Conservation (phyloP, 306 rosid species). For the Pyrus pyrifolia region DNA sequence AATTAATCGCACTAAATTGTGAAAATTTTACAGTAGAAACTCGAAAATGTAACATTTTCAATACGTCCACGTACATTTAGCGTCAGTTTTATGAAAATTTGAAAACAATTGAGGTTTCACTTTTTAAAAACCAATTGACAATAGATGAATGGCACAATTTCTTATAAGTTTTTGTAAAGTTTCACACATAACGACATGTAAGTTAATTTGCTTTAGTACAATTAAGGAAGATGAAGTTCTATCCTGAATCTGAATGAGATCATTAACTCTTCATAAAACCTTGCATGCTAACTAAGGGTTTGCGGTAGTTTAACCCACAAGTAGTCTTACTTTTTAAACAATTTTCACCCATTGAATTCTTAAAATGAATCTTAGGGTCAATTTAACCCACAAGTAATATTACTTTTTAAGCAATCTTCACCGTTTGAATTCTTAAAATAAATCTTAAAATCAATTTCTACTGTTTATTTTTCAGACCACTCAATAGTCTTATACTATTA, state of each 20-base stretch:
- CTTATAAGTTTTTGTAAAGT: neutral
- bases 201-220: neutral
- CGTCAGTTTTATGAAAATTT: no score
- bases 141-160: fast-evolving
- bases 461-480: no score
- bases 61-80: no score
- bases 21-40: neutral
- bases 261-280: neutral
- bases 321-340: neutral
- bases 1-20: neutral
- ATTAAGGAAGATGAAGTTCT: neutral
- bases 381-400: no score
- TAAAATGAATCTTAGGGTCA: neutral
- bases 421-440: neutral
- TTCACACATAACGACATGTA: neutral
- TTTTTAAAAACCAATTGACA: neutral
- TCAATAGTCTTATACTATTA: neutral
- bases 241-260: neutral
- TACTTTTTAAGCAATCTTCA: no score
- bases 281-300: neutral
- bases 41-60: neutral
- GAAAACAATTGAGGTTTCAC: no score
- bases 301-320: no score
- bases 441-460: no score
- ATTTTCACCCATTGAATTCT: neutral